These are phyloP conservation scores for Myriosclerotinia duriaeana DNA, from an alignment of 2,329 filamentous ascomycete genomes.

Conservation along the genomic window DNA sequence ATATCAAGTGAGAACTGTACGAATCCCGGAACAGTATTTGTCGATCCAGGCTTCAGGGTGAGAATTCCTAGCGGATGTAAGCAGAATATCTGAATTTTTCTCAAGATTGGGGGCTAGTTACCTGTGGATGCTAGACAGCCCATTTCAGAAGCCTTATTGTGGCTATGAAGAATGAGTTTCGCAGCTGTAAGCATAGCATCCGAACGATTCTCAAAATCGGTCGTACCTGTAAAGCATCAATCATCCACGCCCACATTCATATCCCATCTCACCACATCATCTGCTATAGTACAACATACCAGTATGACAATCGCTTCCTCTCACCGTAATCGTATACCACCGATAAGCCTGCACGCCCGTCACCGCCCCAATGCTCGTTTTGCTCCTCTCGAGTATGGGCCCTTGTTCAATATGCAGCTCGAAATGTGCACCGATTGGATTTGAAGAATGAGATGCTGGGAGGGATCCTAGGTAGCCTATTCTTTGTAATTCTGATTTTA, in stretches of 20 bases:
- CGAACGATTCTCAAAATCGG: slow-evolving; percentile 62
- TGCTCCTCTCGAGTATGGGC: slow-evolving; percentile 65
- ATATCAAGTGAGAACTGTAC: slow-evolving; percentile 70
- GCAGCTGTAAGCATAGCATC: slow-evolving; percentile 68
- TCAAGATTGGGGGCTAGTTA: not conserved
- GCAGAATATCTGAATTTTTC: not conserved
- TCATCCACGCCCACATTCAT: not conserved
- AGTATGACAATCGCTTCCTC: slow-evolving; percentile 69
- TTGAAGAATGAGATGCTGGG: slow-evolving; percentile 56
- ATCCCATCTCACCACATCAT: not conserved
- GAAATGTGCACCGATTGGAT: slow-evolving; percentile 74
- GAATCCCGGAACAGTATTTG: slow-evolving; percentile 70
- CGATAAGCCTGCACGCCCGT: slow-evolving; percentile 72
- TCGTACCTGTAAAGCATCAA: slow-evolving; percentile 52
- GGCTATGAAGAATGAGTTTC: slow-evolving; percentile 65
- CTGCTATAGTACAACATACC: slow-evolving; percentile 38
- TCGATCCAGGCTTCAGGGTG: slow-evolving; percentile 63
- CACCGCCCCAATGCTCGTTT: slow-evolving; percentile 67
- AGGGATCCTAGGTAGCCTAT: slow-evolving; percentile 67
- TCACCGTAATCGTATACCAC: slow-evolving; percentile 68
- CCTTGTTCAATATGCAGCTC: slow-evolving; percentile 86
- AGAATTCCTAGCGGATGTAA: slow-evolving; percentile 55
- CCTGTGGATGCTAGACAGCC: slow-evolving; percentile 59
- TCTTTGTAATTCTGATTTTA: slow-evolving; percentile 67
- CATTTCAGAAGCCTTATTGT: slow-evolving; percentile 60